A percentile compares a stretch with the other conserved stretches of the same genome.
These are phyloP conservation scores for Calonectria crousiana DNA, from an alignment of 2,329 filamentous ascomycete species.

Conservation along the genomic window DNA sequence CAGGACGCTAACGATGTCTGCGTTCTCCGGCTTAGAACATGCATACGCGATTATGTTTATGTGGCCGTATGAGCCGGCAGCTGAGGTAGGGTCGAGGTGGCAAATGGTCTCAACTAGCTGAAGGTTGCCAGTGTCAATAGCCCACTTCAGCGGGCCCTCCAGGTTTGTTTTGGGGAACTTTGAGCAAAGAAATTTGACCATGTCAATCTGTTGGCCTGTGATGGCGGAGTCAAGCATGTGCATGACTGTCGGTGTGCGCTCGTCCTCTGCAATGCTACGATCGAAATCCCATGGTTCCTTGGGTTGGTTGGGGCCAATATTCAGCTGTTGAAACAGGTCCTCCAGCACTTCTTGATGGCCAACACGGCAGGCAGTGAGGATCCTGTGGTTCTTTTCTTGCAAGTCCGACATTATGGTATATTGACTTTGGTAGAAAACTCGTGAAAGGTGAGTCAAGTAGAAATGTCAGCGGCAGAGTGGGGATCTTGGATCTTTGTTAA, in stretches of 20 bases:
- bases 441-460: not conserved
- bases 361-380: not conserved
- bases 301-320: conserved; percentile 2
- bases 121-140: not conserved
- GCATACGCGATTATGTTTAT: not conserved
- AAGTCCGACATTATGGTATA: not conserved
- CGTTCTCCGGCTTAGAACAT: not conserved
- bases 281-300: not conserved
- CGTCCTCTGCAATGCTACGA: not conserved
- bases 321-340: not conserved
- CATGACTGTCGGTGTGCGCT: not conserved
- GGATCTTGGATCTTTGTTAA: not conserved
- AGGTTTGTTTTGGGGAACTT: not conserved
- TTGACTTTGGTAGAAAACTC: not conserved
- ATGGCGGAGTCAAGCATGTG: not conserved
- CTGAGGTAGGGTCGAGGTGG: conserved; percentile 1
- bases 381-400: not conserved
- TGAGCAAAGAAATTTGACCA: conserved; percentile 6
- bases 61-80: not conserved
- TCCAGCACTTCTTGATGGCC: not conserved
- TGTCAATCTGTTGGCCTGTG: not conserved
- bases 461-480: not conserved
- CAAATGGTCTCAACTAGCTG: conserved; percentile 14
- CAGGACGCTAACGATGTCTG: not conserved
- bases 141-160: not conserved